Evolutionary conservation across 345 rosid species (phyloP), one percentile per base, ranked within the genome.

Genomic region (Pistacia integerrima): DNA sequence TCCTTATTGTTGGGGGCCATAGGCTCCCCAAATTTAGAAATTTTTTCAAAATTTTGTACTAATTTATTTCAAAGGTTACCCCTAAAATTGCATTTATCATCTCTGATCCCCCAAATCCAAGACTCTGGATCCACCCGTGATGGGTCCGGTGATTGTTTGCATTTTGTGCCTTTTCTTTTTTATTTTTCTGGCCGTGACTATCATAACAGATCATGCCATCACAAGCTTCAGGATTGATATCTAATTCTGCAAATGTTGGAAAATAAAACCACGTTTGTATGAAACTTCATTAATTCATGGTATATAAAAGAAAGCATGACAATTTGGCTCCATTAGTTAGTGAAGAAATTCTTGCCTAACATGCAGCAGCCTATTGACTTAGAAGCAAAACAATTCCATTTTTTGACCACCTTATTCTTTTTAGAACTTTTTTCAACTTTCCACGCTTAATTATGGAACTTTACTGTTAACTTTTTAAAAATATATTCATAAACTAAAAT

Each of bases 401-500:
- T 0, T 38, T 41, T 38, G 6, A 30, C 46, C 9, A 52, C 17
- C 58, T 16, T 54, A 20, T 58, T 20, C 33, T 70, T 70, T 2
- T 28, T 17, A 33, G 73, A 28, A 18, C 25, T 0, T 14, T 60
- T 76, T 49, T 54, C 36, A 12, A 38, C 28, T 66, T 71, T 13
- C 6, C 64, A 44, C 9, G 8, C 46, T 41, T 41, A 41, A 41
- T 41, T 60, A 25, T 25, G 62, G 64, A 35, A 14, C 25, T 1
- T 20, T 36, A 48, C 52, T 76, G n/a, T 54, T 36, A 20, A 36
- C 25, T 65, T 71, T 20, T 20, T 58, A 33, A 57, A 44, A 49
- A 80, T 25, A 46, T 66, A 20, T 60, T 70, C 52, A 11, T 14
- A 11, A 54, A 70, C 61, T 12, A 48, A 44, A 17, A 74, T 55